Percentiles rank a stretch among this genome's conserved stretches.
Conservation (phyloP, 768 basidiomycete genomes). For the Termitomyces sp. region DNA sequence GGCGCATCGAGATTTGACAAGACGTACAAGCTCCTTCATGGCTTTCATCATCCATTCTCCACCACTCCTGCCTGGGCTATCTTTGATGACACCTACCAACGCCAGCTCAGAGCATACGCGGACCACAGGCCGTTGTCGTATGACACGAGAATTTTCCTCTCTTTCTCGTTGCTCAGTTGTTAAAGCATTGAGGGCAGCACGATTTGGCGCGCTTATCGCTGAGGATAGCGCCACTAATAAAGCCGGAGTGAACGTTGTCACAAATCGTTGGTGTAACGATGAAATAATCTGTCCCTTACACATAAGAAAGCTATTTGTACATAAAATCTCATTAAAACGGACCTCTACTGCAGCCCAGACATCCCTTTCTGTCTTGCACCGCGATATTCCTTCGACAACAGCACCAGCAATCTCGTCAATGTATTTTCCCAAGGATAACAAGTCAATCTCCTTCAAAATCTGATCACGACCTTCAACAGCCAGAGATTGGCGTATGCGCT, state of each 20-base stretch:
- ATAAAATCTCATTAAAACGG: conserved; percentile 13
- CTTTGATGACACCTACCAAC: conserved; percentile 77
- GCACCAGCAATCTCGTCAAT: conserved; percentile 91
- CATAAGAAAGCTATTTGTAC: conserved; percentile 1
- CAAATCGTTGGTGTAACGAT: conserved; percentile 82
- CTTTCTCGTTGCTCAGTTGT: conserved; percentile 84
- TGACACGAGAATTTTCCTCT: conserved; percentile 76
- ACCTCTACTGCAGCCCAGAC: conserved; percentile 93
- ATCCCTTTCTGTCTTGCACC: conserved; percentile 92
- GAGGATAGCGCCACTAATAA: conserved; percentile 56
- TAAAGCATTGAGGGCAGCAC: conserved; percentile 49
- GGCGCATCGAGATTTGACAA: neutral
- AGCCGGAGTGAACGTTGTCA: conserved; percentile 69
- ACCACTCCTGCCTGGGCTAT: conserved; percentile 63
- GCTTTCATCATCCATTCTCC: conserved; percentile 90
- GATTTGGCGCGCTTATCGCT: conserved; percentile 55
- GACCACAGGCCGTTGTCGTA: conserved; percentile 79
- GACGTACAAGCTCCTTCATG: conserved; percentile 76
- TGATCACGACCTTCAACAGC: conserved; percentile 79
- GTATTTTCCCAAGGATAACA: conserved; percentile 91
- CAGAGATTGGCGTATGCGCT: conserved; percentile 85
- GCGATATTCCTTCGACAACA: conserved; percentile 74
- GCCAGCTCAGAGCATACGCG: conserved; percentile 89
- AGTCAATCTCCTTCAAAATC: conserved; percentile 88
- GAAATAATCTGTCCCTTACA: conserved; percentile 68